These are phyloP conservation scores for Gastrodia elata DNA, from an alignment of 106 monocot genomes.

Conservation along the genomic window DNA sequence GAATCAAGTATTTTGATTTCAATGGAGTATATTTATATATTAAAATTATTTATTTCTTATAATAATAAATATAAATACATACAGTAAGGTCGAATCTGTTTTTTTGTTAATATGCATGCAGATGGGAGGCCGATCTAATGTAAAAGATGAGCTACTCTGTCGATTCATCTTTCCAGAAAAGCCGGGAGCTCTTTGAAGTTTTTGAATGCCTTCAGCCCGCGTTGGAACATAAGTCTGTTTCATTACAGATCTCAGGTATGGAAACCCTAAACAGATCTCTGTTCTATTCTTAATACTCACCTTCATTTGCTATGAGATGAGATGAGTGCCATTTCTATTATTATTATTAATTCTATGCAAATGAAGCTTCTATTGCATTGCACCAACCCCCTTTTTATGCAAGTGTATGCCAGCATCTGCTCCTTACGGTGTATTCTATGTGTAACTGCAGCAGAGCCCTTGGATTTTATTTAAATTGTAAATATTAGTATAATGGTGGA, in stretches of 20 bases:
- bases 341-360: neutral
- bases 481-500: neutral
- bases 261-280: neutral
- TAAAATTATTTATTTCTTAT: too few species aligned
- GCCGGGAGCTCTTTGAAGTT: constrained; percentile 86
- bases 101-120: constrained; percentile 18
- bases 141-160: constrained; percentile 74
- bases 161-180: constrained; percentile 82
- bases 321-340: neutral
- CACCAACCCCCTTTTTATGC: too few species aligned
- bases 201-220: constrained; percentile 82
- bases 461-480: too few species aligned
- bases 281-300: neutral
- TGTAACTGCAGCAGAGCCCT: too few species aligned
- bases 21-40: too few species aligned
- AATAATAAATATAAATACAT: neutral
- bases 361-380: too few species aligned
- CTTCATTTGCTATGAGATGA: neutral
- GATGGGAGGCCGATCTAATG: constrained; percentile 84
- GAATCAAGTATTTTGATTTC: too few species aligned
- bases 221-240: constrained; percentile 93
- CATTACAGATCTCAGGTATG: constrained; percentile 92
- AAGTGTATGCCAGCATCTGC: too few species aligned
- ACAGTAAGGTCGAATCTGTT: neutral
- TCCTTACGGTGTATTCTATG: too few species aligned